Evolutionary conservation across 2,329 filamentous ascomycete species (phyloP).

Genomic region (Zelopaecilomyces penicillatus): DNA sequence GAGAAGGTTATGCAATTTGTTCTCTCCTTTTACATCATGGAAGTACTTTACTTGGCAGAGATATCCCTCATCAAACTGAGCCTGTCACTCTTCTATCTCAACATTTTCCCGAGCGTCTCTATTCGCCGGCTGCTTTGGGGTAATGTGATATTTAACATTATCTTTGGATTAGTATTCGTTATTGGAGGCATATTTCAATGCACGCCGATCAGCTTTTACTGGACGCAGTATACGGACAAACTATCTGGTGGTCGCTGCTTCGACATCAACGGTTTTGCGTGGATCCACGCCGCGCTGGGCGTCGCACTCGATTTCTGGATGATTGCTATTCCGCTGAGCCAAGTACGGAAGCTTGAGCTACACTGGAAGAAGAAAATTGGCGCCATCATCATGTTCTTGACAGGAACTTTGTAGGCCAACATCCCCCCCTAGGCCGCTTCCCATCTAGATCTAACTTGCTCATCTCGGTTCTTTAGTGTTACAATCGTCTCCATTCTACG

Average conservation of each 20-base stretch:
- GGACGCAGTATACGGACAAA: constrained; percentile 33
- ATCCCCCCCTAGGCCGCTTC: neutral
- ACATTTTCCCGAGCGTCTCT: constrained; percentile 27
- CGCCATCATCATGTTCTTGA: constrained; percentile 33
- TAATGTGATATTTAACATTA: constrained; percentile 21
- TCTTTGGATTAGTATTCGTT: constrained; percentile 24
- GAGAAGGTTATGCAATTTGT: constrained; percentile 16
- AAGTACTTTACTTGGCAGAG: constrained; percentile 30
- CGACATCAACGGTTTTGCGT: constrained; percentile 31
- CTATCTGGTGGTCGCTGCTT: constrained; percentile 29
- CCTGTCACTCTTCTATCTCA: constrained; percentile 34
- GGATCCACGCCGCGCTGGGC: constrained; percentile 33
- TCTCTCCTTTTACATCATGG: constrained; percentile 23
- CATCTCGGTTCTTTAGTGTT: constrained; percentile 13
- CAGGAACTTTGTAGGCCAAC: constrained; percentile 30
- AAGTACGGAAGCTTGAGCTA: constrained; percentile 24
- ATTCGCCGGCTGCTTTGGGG: constrained; percentile 24
- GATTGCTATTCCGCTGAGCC: constrained; percentile 31
- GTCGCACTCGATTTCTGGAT: constrained; percentile 36
- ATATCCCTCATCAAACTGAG: constrained; percentile 32
- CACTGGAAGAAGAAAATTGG: constrained; percentile 34
- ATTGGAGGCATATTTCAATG: constrained; percentile 30
- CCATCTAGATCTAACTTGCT: constrained; percentile 2
- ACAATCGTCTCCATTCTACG: constrained; percentile 24
- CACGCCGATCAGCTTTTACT: constrained; percentile 30